Conservation (phyloP, 257 asterid species). For the Solanum chiquidenum region DNA sequence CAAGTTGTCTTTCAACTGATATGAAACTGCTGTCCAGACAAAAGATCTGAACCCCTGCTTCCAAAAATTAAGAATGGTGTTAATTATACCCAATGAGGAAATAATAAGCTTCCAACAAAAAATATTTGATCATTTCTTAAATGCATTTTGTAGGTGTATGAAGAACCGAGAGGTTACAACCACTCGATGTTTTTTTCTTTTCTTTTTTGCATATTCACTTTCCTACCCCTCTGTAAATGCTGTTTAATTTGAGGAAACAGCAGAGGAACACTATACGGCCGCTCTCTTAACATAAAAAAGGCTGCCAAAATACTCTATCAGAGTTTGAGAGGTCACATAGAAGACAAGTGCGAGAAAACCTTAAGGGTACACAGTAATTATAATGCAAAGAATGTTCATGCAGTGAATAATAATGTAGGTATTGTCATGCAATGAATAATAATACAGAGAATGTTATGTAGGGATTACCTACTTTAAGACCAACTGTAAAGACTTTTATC, state of each 20-base stretch:
- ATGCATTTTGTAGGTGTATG: background rate
- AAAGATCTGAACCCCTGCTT: constrained; percentile 95
- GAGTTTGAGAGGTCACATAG: background rate
- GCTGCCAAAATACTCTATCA: background rate
- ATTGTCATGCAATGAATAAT: background rate
- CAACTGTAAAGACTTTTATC: background rate
- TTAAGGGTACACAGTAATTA: background rate
- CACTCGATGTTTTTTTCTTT: background rate
- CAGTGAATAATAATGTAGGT: background rate
- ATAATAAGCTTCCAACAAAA: background rate
- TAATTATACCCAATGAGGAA: background rate
- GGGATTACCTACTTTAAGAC: background rate
- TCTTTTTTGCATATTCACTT: background rate
- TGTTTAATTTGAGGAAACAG: background rate
- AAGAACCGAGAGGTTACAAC: background rate
- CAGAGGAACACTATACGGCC: background rate
- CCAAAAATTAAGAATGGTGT: constrained; percentile 1
- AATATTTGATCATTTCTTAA: background rate
- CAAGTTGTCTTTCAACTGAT: constrained; percentile 84
- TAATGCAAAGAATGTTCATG: background rate
- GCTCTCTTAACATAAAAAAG: background rate
- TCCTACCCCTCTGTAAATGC: background rate
- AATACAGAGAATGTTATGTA: background rate
- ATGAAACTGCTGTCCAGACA: constrained; percentile 96
- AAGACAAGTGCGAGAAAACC: background rate